A percentile compares a stretch with the other conserved stretches of the same genome.
Conservation (phyloP, 2,329 filamentous ascomycete species). For the Microsporum audouinii region DNA sequence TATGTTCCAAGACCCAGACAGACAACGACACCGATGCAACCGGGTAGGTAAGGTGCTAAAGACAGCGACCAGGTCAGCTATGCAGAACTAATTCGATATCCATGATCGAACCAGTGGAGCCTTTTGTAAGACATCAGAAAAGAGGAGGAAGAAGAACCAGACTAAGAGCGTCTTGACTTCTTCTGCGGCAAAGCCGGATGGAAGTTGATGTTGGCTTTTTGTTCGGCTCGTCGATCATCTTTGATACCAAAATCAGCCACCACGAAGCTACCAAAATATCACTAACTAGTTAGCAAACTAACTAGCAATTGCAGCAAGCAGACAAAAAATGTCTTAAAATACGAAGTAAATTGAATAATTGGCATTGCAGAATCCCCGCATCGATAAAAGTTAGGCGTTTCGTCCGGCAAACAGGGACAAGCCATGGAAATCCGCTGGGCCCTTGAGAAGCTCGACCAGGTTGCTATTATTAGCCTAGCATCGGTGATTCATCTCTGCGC, state of each 20-base stretch:
- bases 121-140: background rate
- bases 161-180: background rate
- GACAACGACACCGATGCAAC: background rate
- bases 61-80: background rate
- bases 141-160: too few species aligned
- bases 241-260: background rate
- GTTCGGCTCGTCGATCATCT: background rate
- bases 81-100: background rate
- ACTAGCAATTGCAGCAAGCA: background rate
- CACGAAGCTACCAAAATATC: background rate
- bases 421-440: background rate
- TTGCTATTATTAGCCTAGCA: background rate
- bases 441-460: background rate
- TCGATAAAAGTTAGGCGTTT: background rate
- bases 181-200: background rate
- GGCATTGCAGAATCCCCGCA: background rate
- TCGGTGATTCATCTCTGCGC: background rate
- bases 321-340: background rate
- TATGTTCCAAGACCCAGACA: background rate
- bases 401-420: background rate
- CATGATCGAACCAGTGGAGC: background rate
- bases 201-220: background rate
- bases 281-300: background rate
- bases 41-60: background rate
- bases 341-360: background rate